These are phyloP conservation scores for Hyphodiscus sp. DNA, from an alignment of 2,329 filamentous ascomycete species.

Conservation along the genomic window DNA sequence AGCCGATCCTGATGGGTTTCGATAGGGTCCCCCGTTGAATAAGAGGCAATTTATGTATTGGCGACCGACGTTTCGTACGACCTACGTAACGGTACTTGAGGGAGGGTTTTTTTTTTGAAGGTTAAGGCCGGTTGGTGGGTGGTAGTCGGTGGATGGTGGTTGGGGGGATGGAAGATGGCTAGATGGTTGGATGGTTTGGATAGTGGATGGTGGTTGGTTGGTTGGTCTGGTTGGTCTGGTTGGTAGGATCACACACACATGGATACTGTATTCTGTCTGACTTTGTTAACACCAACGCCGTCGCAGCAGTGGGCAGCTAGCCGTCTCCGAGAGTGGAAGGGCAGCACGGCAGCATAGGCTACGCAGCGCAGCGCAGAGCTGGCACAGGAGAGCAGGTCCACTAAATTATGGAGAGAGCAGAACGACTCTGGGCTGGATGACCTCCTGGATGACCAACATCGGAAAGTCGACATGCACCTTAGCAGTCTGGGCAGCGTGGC, in stretches of 20 bases:
- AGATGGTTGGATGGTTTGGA: no score
- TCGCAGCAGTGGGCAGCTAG: slow-evolving; percentile 14
- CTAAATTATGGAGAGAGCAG: slow-evolving; percentile 7
- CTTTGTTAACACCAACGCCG: slow-evolving; percentile 15
- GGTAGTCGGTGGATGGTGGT: no score
- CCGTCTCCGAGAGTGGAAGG: slow-evolving; percentile 15
- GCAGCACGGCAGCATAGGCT: neutral
- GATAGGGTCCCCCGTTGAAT: neutral
- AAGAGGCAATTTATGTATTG: neutral
- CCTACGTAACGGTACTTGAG: neutral
- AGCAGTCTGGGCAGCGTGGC: neutral
- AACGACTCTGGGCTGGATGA: slow-evolving; percentile 8
- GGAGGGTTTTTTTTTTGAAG: neutral
- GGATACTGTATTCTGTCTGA: no score
- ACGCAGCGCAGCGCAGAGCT: neutral
- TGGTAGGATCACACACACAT: no score
- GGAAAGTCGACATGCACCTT: slow-evolving; percentile 9
- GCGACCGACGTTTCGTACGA: neutral
- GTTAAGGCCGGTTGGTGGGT: neutral
- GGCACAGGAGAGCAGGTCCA: neutral
- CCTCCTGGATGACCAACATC: slow-evolving; percentile 19
- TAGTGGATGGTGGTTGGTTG: no score
- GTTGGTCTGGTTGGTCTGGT: neutral
- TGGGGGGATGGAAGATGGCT: no score
- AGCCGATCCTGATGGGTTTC: slow-evolving; percentile 11